phyloP scores from a whole-genome alignment of 768 basidiomycete species.

The Termitomyces sp. region DNA sequence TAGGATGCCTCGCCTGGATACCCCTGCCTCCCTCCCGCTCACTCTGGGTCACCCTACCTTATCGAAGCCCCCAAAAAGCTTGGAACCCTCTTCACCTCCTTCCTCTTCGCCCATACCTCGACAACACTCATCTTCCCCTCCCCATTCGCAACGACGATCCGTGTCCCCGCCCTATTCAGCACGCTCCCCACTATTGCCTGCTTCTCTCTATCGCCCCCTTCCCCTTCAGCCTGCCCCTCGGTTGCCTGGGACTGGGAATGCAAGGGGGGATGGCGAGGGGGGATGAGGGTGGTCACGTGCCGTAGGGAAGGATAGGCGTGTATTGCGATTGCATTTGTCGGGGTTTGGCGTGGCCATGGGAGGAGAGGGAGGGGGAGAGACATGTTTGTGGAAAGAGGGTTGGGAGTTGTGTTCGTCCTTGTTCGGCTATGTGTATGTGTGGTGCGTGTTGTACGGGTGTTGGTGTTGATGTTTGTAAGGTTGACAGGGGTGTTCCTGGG shows the following conservation, averaged over 20 bases:
- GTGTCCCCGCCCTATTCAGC: conserved; percentile 44
- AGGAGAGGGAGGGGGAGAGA: background rate
- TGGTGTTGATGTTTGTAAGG: background rate
- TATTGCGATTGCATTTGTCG: background rate
- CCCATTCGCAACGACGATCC: conserved; percentile 41
- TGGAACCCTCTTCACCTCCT: conserved; percentile 26
- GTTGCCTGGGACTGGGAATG: background rate
- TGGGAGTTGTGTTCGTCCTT: background rate
- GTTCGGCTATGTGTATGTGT: background rate
- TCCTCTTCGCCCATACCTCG: conserved; percentile 46
- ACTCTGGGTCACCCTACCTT: too few relatives aligned
- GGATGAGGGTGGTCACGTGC: background rate
- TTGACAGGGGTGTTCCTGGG: background rate
- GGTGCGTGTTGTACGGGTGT: background rate
- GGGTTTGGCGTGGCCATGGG: background rate
- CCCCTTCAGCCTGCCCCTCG: background rate
- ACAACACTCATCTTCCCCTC: conserved; percentile 3
- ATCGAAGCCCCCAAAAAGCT: conserved; percentile 25
- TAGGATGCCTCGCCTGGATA: background rate
- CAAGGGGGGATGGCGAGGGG: background rate
- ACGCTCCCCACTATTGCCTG: conserved; percentile 56
- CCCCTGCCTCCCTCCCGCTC: too few relatives aligned
- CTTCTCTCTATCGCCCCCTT: conserved; percentile 38
- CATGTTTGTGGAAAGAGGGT: background rate
- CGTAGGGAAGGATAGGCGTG: conserved; percentile 1